phyloP scores from a whole-genome alignment of 495 filamentous ascomycete genomes.

The Xylaria cubensis region DNA sequence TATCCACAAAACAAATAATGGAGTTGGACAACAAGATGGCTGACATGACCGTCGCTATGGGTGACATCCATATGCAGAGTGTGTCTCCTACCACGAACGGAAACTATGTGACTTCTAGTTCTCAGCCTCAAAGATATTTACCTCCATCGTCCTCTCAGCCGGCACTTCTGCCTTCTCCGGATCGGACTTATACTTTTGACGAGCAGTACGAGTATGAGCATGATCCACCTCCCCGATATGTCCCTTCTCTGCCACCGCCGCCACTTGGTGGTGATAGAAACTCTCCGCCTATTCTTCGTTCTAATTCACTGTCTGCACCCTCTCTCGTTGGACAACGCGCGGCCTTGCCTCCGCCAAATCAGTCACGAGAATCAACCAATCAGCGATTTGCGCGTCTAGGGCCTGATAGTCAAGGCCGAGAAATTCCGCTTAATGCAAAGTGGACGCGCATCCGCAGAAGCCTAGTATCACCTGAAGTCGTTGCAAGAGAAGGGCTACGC shows the following conservation, averaged over 20 bases:
- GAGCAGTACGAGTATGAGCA: conserved; percentile 21
- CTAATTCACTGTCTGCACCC: conserved; percentile 22
- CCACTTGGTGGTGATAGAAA: conserved; percentile 15
- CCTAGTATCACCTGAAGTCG: conserved; percentile 70
- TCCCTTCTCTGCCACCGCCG: conserved; percentile 36
- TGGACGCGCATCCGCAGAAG: conserved; percentile 75
- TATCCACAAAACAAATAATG: conserved; percentile 55
- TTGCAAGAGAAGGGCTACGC: conserved; percentile 67
- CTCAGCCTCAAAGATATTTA: conserved; percentile 25
- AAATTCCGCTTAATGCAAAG: conserved; percentile 69
- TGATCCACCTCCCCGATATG: conserved; percentile 38
- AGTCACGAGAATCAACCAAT: conserved; percentile 23
- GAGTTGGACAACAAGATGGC: conserved; percentile 44
- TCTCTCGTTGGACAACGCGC: conserved; percentile 32
- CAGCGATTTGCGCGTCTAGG: conserved; percentile 41
- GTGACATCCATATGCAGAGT: conserved; percentile 39
- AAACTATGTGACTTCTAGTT: conserved; percentile 32
- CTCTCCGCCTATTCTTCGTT: conserved; percentile 11
- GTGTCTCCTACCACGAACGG: neutral
- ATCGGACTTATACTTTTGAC: conserved; percentile 4
- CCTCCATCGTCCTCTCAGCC: conserved; percentile 40
- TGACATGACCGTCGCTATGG: conserved; percentile 42
- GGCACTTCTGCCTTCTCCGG: conserved; percentile 28
- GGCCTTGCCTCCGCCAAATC: conserved; percentile 9
- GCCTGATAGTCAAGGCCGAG: conserved; percentile 60